These are phyloP conservation scores for Pseudoturritis turrita DNA, from an alignment of 345 rosid genomes.

Conservation along the genomic window DNA sequence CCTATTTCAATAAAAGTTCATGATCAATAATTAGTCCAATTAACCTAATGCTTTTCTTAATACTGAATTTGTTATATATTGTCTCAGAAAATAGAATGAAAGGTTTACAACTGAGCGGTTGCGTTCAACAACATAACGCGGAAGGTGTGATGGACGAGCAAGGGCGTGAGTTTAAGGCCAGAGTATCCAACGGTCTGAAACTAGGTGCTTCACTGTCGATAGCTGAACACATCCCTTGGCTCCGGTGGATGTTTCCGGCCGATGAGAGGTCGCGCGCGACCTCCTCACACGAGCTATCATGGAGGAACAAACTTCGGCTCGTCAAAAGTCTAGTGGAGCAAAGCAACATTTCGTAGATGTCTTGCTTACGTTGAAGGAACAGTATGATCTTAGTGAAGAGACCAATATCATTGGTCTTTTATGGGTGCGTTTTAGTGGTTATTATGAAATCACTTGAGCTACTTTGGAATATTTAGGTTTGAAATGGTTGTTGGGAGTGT, in stretches of 20 bases:
- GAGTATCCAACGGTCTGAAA: slow-evolving; percentile 69
- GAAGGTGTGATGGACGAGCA: slow-evolving; percentile 77
- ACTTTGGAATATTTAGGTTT: background rate
- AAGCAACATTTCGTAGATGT: slow-evolving; percentile 79
- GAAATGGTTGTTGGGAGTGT: background rate
- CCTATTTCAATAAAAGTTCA: background rate
- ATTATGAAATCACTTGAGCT: background rate
- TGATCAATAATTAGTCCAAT: background rate
- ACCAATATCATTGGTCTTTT: slow-evolving; percentile 89
- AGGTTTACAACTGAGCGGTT: slow-evolving; percentile 50
- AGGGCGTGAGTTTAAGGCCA: slow-evolving; percentile 84
- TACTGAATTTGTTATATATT: background rate
- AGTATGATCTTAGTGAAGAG: slow-evolving; percentile 94
- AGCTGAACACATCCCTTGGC: slow-evolving; percentile 92
- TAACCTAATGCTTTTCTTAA: background rate
- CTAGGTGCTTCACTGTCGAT: slow-evolving; percentile 72
- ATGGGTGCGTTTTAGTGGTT: slow-evolving; percentile 49
- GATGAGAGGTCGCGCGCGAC: slow-evolving; percentile 78
- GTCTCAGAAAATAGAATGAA: slow-evolving; percentile 49
- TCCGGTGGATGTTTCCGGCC: slow-evolving; percentile 84
- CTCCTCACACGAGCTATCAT: slow-evolving; percentile 70
- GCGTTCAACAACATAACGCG: slow-evolving; percentile 93
- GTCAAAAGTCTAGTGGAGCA: slow-evolving; percentile 54
- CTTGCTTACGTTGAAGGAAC: slow-evolving; percentile 68
- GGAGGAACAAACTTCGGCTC: slow-evolving; percentile 82